Evolutionary conservation across 2,329 filamentous ascomycete species (phyloP).

Genomic region (Cladophialophora yegresii): DNA sequence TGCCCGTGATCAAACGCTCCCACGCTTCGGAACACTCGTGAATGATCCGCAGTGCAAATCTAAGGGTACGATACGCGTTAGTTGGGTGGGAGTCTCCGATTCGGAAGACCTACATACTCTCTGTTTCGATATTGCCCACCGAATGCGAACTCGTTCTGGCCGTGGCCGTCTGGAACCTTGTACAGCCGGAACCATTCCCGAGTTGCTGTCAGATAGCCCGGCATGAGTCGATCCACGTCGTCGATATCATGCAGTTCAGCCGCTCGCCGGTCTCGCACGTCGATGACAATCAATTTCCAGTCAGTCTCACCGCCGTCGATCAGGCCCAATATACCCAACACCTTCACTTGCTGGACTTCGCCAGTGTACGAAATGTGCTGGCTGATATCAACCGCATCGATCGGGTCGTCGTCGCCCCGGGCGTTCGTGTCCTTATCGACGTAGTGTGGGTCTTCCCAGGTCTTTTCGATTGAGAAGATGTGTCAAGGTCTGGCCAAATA

Average conservation of each 20-base stretch:
- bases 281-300: not conserved
- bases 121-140: not conserved
- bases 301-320: not conserved
- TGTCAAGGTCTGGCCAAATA: not conserved
- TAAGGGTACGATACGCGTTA: not conserved
- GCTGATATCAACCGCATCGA: not conserved
- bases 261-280: not conserved
- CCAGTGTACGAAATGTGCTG: not conserved
- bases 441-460: not conserved
- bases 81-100: not conserved
- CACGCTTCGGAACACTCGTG: not conserved
- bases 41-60: not conserved
- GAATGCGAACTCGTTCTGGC: not conserved
- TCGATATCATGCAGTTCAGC: not conserved
- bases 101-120: not conserved
- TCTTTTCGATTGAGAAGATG: not conserved
- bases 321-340: not conserved
- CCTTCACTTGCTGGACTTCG: not conserved
- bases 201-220: not conserved
- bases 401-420: not conserved
- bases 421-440: not conserved
- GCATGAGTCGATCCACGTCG: not conserved
- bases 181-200: not conserved
- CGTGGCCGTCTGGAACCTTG: not conserved
- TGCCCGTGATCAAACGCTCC: not conserved